These are phyloP conservation scores for Potentilla sterilis DNA, from an alignment of 306 rosid genomes.

Conservation along the genomic window DNA sequence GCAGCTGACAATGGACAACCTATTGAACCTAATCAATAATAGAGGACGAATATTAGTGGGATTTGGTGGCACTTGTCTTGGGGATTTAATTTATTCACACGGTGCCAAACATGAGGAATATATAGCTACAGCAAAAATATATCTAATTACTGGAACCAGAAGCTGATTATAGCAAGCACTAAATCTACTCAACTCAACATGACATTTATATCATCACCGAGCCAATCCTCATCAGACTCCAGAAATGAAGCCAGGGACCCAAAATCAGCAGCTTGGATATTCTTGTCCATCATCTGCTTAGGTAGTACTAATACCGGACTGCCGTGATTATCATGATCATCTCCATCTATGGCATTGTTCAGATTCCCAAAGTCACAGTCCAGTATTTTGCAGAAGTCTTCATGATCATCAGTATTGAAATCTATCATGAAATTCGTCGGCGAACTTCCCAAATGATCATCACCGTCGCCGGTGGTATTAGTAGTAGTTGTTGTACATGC, in stretches of 20 bases:
- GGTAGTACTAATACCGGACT: neutral
- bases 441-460: neutral
- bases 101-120: neutral
- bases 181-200: neutral
- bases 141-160: neutral
- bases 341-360: neutral
- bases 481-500: neutral
- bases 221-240: constrained; percentile 18
- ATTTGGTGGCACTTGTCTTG: neutral
- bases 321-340: neutral
- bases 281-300: constrained; percentile 13
- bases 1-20: too few relatives aligned
- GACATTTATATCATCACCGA: constrained; percentile 9
- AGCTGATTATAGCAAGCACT: neutral
- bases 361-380: constrained; percentile 8
- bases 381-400: constrained; percentile 5
- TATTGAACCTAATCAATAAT: neutral
- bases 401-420: constrained; percentile 5
- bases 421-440: constrained; percentile 5
- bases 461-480: neutral
- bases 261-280: constrained; percentile 6
- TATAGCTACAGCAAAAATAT: neutral
- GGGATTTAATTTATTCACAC: too few relatives aligned
- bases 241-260: constrained; percentile 15
- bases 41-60: neutral